Conservation (phyloP, 768 basidiomycete genomes). For the Leccinum rimulosum region DNA sequence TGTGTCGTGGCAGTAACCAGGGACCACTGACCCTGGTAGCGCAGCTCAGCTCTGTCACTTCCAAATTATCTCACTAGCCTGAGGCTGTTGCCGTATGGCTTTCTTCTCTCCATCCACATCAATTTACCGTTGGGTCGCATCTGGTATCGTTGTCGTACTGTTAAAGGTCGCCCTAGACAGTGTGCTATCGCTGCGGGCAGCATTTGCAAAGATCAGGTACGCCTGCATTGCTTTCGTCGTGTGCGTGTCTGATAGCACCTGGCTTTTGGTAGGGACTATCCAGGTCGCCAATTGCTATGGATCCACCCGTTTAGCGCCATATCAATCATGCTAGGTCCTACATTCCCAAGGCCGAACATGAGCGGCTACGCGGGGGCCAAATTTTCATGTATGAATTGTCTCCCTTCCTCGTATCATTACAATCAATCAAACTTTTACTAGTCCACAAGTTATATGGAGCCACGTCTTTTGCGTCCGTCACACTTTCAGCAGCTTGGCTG, state of each 20-base stretch:
- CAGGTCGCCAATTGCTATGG: slow-evolving; percentile 24
- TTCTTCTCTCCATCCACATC: background rate
- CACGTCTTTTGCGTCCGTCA: slow-evolving; percentile 38
- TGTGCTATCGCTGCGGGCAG: slow-evolving; percentile 1
- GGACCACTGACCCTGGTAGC: too few species aligned
- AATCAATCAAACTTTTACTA: slow-evolving; percentile 10
- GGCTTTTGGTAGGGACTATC: slow-evolving; percentile 12
- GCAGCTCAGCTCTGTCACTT: too few species aligned
- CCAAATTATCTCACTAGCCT: too few species aligned
- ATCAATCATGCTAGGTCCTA: slow-evolving; percentile 25
- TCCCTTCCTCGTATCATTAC: too few species aligned
- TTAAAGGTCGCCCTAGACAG: slow-evolving; percentile 10
- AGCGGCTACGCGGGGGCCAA: slow-evolving; percentile 34
- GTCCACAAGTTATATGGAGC: slow-evolving; percentile 39
- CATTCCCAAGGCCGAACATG: slow-evolving; percentile 36
- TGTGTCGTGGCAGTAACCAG: too few species aligned
- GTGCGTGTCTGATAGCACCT: background rate
- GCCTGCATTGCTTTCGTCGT: background rate
- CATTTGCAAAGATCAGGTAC: slow-evolving; percentile 21
- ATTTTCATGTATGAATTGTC: slow-evolving; percentile 35
- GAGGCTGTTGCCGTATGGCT: background rate
- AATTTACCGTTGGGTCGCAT: slow-evolving; percentile 8
- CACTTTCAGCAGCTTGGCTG: slow-evolving; percentile 29
- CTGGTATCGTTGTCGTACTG: slow-evolving; percentile 4
- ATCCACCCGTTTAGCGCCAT: slow-evolving; percentile 33